Conservation (phyloP, 805 yeast genomes). For the Sugiyamaella lignohabitans region DNA sequence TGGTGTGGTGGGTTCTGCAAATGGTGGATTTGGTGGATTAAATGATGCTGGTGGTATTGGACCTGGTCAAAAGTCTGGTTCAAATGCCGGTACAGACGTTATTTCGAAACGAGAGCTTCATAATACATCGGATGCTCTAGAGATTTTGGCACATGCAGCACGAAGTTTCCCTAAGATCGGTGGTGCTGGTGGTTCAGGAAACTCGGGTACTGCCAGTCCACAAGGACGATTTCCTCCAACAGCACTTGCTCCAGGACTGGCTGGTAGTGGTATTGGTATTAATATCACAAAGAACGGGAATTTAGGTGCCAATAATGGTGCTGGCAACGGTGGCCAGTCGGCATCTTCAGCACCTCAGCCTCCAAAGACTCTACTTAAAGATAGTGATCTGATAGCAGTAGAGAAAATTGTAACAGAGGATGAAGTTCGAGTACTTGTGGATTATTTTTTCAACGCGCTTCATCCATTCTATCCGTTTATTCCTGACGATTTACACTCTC, state of each 20-base stretch:
- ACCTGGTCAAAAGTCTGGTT: not conserved
- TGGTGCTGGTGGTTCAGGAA: not conserved
- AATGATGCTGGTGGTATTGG: not conserved
- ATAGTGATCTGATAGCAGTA: conserved; percentile 38
- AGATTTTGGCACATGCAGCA: conserved; percentile 35
- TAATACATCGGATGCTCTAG: conserved; percentile 35
- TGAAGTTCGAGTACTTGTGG: conserved; percentile 28
- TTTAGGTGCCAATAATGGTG: too few relatives aligned
- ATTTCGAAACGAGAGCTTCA: conserved; percentile 28
- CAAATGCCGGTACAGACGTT: not conserved
- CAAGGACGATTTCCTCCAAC: conserved; percentile 7
- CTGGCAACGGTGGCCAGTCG: not conserved
- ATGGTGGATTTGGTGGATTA: too few relatives aligned
- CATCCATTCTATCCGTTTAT: conserved; percentile 89
- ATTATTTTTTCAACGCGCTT: conserved; percentile 60
- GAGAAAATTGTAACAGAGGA: conserved; percentile 51
- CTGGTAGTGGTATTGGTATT: conserved; percentile 1
- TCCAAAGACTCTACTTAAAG: not conserved
- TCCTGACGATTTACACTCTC: conserved; percentile 64
- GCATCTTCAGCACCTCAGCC: conserved; percentile 3
- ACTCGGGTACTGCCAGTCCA: not conserved
- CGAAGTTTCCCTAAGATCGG: conserved; percentile 31
- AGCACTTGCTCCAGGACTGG: not conserved
- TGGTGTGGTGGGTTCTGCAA: not conserved
- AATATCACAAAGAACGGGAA: not conserved